Percentiles rank a stretch among this genome's conserved stretches.
Evolutionary conservation across 208 protist species (phyloP).

Genomic region (Acanthamoeba triangularis): DNA sequence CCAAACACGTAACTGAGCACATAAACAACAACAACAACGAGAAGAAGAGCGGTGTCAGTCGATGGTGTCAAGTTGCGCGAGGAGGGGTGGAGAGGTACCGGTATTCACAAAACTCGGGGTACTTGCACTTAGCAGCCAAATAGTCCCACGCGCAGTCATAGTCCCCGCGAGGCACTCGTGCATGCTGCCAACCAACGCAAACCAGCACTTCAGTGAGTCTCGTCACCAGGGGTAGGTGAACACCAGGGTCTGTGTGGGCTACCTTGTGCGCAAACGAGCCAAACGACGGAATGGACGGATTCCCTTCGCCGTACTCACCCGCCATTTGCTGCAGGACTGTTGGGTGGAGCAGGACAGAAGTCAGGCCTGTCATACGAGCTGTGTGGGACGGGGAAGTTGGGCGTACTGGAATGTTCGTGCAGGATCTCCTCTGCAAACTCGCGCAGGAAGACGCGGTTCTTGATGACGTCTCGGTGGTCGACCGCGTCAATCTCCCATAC

Average conservation of each 20-base stretch:
- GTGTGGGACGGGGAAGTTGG: background rate
- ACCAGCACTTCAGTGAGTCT: background rate
- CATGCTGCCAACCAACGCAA: background rate
- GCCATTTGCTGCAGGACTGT: background rate
- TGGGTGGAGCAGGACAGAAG: too few relatives aligned
- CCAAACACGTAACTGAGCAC: slow-evolving; percentile 26
- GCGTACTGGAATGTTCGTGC: background rate
- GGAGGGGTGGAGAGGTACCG: background rate
- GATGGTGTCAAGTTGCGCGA: too few relatives aligned
- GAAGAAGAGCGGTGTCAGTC: background rate
- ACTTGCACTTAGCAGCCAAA: slow-evolving; percentile 19
- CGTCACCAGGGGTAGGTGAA: background rate
- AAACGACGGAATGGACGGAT: background rate
- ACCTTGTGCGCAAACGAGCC: slow-evolving; percentile 18
- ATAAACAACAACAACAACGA: background rate
- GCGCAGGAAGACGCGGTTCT: slow-evolving; percentile 27
- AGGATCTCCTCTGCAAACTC: slow-evolving; percentile 49
- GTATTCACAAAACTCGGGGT: slow-evolving; percentile 58
- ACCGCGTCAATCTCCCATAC: slow-evolving; percentile 53
- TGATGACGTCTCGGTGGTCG: slow-evolving; percentile 35
- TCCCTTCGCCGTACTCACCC: background rate
- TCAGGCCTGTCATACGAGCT: too few relatives aligned
- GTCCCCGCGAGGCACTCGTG: slow-evolving; percentile 18
- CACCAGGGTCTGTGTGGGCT: background rate
- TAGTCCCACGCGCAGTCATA: slow-evolving; percentile 69